phyloP scores from a whole-genome alignment of 345 rosid genomes.

The Diplotaxis tenuifolia region DNA sequence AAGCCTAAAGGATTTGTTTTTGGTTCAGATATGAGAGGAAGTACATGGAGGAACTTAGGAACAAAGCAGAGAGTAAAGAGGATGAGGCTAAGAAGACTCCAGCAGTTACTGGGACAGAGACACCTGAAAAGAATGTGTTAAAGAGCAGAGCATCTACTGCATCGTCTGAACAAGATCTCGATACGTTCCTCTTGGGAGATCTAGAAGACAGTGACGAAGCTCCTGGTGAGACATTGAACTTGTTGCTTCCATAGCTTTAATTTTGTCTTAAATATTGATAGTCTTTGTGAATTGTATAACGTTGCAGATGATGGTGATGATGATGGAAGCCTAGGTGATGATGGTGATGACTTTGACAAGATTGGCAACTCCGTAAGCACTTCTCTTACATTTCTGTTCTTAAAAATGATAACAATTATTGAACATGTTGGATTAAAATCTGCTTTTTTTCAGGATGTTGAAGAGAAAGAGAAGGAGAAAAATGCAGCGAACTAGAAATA shows the following conservation, averaged over 20 bases:
- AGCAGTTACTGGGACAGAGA: conserved; percentile 41
- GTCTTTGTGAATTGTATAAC: conserved; percentile 2
- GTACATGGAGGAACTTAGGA: conserved; percentile 70
- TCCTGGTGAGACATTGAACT: conserved; percentile 46
- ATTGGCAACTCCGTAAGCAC: conserved; percentile 82
- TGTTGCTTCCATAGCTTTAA: conserved; percentile 10
- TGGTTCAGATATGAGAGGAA: conserved; percentile 58
- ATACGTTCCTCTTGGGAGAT: conserved; percentile 87
- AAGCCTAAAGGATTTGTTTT: conserved; percentile 8
- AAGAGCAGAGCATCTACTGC: conserved; percentile 53
- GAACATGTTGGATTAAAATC: not conserved
- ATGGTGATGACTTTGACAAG: conserved; percentile 95
- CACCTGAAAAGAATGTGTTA: conserved; percentile 39
- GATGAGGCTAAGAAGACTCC: conserved; percentile 49
- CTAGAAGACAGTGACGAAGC: conserved; percentile 85
- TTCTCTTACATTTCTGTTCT: not conserved
- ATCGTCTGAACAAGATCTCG: conserved; percentile 82
- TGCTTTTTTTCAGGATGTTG: conserved; percentile 52
- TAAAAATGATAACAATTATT: not conserved
- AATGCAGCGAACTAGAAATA: conserved; percentile 24
- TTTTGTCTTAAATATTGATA: not conserved
- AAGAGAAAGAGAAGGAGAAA: conserved; percentile 49
- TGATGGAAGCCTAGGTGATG: conserved; percentile 68
- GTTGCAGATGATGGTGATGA: conserved; percentile 59
- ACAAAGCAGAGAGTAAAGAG: conserved; percentile 61